phyloP scores from a whole-genome alignment of 2,329 filamentous ascomycete genomes.

The Incumbomyces lentus region DNA sequence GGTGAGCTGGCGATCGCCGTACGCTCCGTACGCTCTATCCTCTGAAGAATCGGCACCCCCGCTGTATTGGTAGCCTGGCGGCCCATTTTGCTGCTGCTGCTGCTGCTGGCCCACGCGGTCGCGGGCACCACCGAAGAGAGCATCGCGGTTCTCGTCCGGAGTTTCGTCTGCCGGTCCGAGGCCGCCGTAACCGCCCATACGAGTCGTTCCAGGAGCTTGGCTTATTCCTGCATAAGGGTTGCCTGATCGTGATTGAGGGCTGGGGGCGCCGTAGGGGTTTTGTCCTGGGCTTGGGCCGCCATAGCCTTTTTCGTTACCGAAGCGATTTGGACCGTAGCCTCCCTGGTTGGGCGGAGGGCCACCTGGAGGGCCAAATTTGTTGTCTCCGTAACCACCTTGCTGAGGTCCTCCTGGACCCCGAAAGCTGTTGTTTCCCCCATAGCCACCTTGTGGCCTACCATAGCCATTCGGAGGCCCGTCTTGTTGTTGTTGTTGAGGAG shows the following conservation, averaged over 20 bases:
- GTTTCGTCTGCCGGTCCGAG: conserved; percentile 40
- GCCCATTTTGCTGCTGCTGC: conserved; percentile 25
- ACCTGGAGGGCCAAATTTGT: conserved; percentile 2
- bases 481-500: conserved; percentile 4
- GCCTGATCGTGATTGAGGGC: conserved; percentile 28
- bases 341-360: conserved; percentile 12
- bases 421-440: conserved; percentile 20
- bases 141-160: conserved; percentile 45
- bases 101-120: conserved; percentile 38
- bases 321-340: conserved; percentile 32
- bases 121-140: conserved; percentile 48
- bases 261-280: conserved; percentile 36
- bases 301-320: conserved; percentile 39
- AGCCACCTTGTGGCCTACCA: conserved; percentile 12
- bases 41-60: conserved; percentile 23
- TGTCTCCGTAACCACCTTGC: conserved; percentile 22
- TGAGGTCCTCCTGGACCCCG: conserved; percentile 9
- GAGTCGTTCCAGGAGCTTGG: conserved; percentile 32
- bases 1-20: conserved; percentile 66
- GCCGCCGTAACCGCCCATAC: conserved; percentile 46
- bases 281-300: conserved; percentile 30
- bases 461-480: conserved; percentile 7
- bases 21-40: conserved; percentile 35
- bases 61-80: conserved; percentile 27
- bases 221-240: conserved; percentile 24